Base-by-base conservation (phyloP, 805 yeast genomes). In the Candida parachauliodes region DNA sequence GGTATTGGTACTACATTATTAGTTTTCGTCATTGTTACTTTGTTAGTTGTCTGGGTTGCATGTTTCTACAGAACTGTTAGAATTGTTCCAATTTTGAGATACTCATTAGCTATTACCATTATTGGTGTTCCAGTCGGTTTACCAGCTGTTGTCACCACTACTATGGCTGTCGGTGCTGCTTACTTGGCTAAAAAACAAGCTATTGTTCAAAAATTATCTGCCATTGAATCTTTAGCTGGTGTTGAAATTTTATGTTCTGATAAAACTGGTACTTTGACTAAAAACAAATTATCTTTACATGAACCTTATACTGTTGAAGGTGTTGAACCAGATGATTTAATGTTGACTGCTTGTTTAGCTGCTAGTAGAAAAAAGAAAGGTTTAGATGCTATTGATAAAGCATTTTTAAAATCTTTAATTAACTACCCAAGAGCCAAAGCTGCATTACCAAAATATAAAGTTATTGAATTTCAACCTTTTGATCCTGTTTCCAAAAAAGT, bases 101-200 rank as follows among this genome's bases (percentile, higher is more conserved):
- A 81, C 83, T 83, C 95, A 56, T 74, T 88, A 64, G 96, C 95
- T 55, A 88, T 88, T 68, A 88, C 96, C 74, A 87, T 88, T 71
- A 83, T 88, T 57, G 96, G 96, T 83, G 96, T 88, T 55, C 96
- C 96, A 67, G 96, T 88, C 53, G 96, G 96, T 84, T 81, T 88
- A 66, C 96, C 96, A 68, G 96, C 95, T 66, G 96, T 88, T 62
- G 96, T 88, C 54, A 88, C 96, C 76, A 88, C 96, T 59, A 88
- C 96, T 67, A 88, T 88, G 96, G 97, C 97, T 69, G 97, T 89
- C 71, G 97, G 97, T 81, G 97, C 96, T 68, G 96, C 96, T 63
- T 87, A 88, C 83, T 76, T 88, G 62, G 96, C 96, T 59, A 86
- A 88, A 80, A 88, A 88, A 73, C 87, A 87, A 73, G 96, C 96